Conservation (phyloP, 2,329 filamentous ascomycete genomes). For the Fusarium incarnatum region DNA sequence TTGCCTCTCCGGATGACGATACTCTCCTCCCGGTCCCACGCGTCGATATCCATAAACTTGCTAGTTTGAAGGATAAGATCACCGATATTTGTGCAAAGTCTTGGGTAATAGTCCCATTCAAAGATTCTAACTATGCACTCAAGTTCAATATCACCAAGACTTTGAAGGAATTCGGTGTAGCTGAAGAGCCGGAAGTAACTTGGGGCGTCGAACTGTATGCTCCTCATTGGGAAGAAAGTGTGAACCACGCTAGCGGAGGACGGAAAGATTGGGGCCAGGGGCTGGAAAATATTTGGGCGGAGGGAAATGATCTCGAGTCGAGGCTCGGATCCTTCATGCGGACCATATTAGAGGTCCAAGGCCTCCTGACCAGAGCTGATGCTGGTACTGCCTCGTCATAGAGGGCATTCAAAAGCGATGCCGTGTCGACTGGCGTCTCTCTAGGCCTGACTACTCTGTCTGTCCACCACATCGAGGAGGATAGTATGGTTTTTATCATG, state of each 20-base stretch:
- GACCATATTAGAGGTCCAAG: conserved; percentile 49
- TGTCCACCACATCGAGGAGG: neutral
- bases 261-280: conserved; percentile 50
- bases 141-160: conserved; percentile 49
- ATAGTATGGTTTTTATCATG: neutral
- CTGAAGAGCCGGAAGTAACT: conserved; percentile 38
- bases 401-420: conserved; percentile 6
- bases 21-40: conserved; percentile 26
- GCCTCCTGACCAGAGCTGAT: conserved; percentile 40
- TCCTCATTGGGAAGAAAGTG: conserved; percentile 53
- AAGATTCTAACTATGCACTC: conserved; percentile 49
- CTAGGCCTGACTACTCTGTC: conserved; percentile 7
- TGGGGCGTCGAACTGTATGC: conserved; percentile 52
- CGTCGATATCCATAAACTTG: conserved; percentile 26
- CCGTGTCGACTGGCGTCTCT: conserved; percentile 9
- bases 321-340: conserved; percentile 49
- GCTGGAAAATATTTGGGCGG: conserved; percentile 50
- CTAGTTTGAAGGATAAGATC: conserved; percentile 10
- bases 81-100: conserved; percentile 45
- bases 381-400: conserved; percentile 18
- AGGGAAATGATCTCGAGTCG: conserved; percentile 42
- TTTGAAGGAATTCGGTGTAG: conserved; percentile 41
- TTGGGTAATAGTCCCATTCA: conserved; percentile 47
- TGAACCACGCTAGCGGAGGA: conserved; percentile 46
- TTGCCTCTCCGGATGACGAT: conserved; percentile 21